Conservation (phyloP, 768 basidiomycete genomes). For the Phlegmacium glaucopus region DNA sequence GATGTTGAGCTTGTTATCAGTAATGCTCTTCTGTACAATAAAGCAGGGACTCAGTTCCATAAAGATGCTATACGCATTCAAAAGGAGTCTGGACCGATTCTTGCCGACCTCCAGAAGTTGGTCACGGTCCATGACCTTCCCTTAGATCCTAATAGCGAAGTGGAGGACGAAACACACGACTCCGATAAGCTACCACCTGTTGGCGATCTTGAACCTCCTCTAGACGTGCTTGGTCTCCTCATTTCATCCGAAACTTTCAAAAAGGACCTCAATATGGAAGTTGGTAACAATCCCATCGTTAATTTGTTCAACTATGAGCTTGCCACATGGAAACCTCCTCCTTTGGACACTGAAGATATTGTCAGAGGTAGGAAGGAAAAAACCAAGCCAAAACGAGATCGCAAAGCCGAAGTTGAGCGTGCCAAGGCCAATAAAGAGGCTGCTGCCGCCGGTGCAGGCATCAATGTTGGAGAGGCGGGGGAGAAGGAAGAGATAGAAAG, state of each 20-base stretch:
- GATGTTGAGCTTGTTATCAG: conserved; percentile 82
- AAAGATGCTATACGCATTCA: conserved; percentile 67
- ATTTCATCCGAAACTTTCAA: conserved; percentile 49
- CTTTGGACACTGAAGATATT: neutral
- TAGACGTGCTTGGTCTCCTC: conserved; percentile 54
- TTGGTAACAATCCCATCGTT: conserved; percentile 55
- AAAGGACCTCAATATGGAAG: conserved; percentile 49
- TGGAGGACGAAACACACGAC: conserved; percentile 2
- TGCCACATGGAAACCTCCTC: conserved; percentile 53
- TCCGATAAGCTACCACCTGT: conserved; percentile 23
- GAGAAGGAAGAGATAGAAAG: conserved; percentile 7
- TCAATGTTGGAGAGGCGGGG: neutral
- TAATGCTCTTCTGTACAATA: conserved; percentile 89
- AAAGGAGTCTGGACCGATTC: conserved; percentile 33
- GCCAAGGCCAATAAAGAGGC: conserved; percentile 25
- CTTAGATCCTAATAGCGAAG: neutral
- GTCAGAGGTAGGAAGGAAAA: conserved; percentile 22
- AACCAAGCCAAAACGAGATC: conserved; percentile 29
- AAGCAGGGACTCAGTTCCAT: conserved; percentile 65
- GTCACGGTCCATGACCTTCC: conserved; percentile 11
- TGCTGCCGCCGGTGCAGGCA: conserved; percentile 14
- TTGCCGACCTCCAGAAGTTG: conserved; percentile 37
- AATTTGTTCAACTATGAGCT: conserved; percentile 71
- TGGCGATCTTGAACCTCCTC: conserved; percentile 75
- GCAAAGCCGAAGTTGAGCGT: conserved; percentile 39